phyloP scores from a whole-genome alignment of 108 stramenopile genomes.

The Nitzschia sp. region DNA sequence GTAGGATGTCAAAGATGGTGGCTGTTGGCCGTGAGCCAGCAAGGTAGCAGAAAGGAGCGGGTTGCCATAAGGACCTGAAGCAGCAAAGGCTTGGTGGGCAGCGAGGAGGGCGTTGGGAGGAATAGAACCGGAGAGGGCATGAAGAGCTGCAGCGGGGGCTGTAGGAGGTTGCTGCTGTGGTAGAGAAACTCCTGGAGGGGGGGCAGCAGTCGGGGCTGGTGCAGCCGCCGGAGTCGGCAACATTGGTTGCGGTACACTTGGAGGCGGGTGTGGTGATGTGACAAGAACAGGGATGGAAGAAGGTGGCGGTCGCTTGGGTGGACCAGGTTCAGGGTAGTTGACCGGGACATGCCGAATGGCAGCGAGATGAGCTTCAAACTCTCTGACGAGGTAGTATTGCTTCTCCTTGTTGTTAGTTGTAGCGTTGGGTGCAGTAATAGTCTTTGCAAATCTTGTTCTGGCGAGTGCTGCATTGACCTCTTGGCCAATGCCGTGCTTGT shows the following conservation, averaged over 20 bases:
- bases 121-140: too few species aligned
- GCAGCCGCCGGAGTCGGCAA: not conserved
- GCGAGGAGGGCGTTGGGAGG: too few species aligned
- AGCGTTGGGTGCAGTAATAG: not conserved
- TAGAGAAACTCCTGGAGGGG: not conserved
- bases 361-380: slow-evolving; percentile 47
- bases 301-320: not conserved
- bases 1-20: too few species aligned
- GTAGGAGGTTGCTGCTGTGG: too few species aligned
- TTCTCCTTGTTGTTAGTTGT: slow-evolving; percentile 16
- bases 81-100: too few species aligned
- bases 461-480: slow-evolving; percentile 50
- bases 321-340: not conserved
- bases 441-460: slow-evolving; percentile 26
- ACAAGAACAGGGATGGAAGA: not conserved
- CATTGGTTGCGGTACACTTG: too few species aligned
- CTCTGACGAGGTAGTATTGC: slow-evolving; percentile 37
- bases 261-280: not conserved
- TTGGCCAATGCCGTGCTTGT: slow-evolving; percentile 47
- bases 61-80: too few species aligned
- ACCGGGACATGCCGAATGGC: slow-evolving; percentile 25
- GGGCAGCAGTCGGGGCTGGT: not conserved
- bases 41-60: too few species aligned
- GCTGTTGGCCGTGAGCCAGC: too few species aligned
- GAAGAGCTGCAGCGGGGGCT: too few species aligned